phyloP scores from a whole-genome alignment of 306 rosid species.

The Carpinus viminea region DNA sequence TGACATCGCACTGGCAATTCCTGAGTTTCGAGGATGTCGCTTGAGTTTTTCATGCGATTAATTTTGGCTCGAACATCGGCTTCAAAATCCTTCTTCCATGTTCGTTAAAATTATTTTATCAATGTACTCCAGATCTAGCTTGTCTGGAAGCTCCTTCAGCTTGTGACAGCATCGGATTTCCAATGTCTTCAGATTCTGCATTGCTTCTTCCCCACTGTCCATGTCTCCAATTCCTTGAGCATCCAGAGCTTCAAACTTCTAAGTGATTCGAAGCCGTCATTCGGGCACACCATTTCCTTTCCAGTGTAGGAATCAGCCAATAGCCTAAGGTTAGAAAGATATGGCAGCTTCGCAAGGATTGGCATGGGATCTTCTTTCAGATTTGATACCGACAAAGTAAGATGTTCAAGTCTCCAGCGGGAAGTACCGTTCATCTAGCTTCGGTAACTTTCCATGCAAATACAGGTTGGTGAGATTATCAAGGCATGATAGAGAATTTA shows the following conservation, averaged over 20 bases:
- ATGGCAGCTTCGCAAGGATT: not conserved
- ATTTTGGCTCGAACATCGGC: not conserved
- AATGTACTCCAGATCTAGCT: too few relatives aligned
- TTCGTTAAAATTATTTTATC: not conserved
- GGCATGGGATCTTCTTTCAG: not conserved
- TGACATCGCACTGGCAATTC: too few relatives aligned
- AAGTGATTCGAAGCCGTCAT: not conserved
- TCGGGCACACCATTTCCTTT: not conserved
- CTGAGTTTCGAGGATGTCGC: too few relatives aligned
- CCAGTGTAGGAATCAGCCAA: not conserved
- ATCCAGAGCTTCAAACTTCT: not conserved
- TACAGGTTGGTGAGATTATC: not conserved
- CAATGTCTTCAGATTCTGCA: not conserved
- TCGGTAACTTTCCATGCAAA: not conserved
- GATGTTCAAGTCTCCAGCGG: not conserved
- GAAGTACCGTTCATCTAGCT: not conserved
- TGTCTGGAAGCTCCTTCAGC: not conserved
- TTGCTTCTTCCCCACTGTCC: not conserved
- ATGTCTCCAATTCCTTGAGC: not conserved
- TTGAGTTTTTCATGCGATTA: too few relatives aligned
- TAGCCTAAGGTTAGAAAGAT: not conserved
- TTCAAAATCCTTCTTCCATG: not conserved
- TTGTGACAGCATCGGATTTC: slow-evolving; percentile 2
- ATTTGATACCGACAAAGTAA: not conserved
- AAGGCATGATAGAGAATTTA: not conserved